Conservation (phyloP, 352 stramenopile genomes). For the Pythium apleroticum region DNA sequence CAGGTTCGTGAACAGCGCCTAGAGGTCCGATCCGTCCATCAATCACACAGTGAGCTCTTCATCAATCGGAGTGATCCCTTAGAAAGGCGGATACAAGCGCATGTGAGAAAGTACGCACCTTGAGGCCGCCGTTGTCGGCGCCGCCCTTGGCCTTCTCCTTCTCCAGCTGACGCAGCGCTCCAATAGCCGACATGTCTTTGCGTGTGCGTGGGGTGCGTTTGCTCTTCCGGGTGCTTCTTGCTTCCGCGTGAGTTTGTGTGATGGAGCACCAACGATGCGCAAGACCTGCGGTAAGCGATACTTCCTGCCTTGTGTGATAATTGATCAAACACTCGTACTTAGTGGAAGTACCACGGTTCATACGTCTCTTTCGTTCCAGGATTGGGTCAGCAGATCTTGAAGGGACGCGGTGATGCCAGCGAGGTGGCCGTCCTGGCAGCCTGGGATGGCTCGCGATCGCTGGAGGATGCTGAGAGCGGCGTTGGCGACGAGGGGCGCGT, state of each 20-base stretch:
- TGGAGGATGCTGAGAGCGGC: conserved; percentile 42
- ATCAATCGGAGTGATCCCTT: not conserved
- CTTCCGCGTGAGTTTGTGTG: not conserved
- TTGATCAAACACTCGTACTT: conserved; percentile 12
- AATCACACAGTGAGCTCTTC: not conserved
- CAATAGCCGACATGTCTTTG: conserved; percentile 73
- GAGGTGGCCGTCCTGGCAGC: not conserved
- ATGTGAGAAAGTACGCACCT: conserved; percentile 31
- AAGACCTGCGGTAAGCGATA: conserved; percentile 3
- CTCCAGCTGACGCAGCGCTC: conserved; percentile 78
- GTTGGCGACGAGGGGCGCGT: conserved; percentile 56
- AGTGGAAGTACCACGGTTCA: not conserved
- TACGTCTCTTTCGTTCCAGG: no score
- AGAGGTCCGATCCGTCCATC: conserved; percentile 5
- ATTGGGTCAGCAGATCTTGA: conserved; percentile 5
- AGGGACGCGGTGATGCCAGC: conserved; percentile 4
- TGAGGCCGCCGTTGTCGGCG: conserved; percentile 49
- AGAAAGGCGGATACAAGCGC: not conserved
- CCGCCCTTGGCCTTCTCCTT: conserved; percentile 79
- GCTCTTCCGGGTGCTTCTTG: not conserved
- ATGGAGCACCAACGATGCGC: conserved; percentile 19
- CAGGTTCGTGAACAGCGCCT: conserved; percentile 74
- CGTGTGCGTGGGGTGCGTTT: not conserved
- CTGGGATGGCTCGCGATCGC: not conserved
- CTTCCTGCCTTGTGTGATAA: not conserved